Evolutionary conservation across 495 filamentous ascomycete species (phyloP).

Genomic region (Aspergillus ostianus): DNA sequence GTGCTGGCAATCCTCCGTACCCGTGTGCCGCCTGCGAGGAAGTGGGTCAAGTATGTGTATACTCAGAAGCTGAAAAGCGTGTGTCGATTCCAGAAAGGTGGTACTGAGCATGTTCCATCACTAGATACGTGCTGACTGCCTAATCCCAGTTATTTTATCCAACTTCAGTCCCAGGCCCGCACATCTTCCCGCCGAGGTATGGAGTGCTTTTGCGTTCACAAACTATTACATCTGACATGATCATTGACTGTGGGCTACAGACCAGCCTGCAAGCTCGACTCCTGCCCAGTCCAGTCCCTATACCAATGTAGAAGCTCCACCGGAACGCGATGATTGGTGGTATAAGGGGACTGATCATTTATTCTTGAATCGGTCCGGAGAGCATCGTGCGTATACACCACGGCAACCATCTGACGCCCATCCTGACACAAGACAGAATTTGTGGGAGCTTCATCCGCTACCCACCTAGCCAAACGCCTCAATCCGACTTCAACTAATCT

Average conservation of each 20-base stretch:
- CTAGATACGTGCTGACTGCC: not conserved
- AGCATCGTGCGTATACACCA: constrained; percentile 28
- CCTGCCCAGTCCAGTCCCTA: constrained; percentile 13
- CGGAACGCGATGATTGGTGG: constrained; percentile 43
- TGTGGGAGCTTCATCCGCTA: constrained; percentile 35
- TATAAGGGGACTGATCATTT: constrained; percentile 37
- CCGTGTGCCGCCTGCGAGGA: constrained; percentile 38
- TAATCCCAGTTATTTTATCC: constrained; percentile 28
- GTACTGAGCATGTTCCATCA: constrained; percentile 1
- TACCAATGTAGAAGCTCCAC: constrained; percentile 21
- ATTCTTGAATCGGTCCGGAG: constrained; percentile 36
- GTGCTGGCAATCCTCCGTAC: constrained; percentile 34
- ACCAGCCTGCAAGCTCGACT: constrained; percentile 10
- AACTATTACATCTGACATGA: not conserved
- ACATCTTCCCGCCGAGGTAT: constrained; percentile 10
- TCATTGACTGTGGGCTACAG: not conserved
- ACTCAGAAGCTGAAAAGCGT: constrained; percentile 39
- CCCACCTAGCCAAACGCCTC: constrained; percentile 35
- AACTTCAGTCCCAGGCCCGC: constrained; percentile 30
- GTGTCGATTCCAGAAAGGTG: constrained; percentile 37
- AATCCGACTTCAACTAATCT: constrained; percentile 34
- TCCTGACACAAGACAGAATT: constrained; percentile 1
- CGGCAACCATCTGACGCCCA: not conserved
- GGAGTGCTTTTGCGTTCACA: not conserved
- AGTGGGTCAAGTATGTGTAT: constrained; percentile 31